phyloP scores from a whole-genome alignment of 331 rosid genomes.

The Prunus yedoensis region DNA sequence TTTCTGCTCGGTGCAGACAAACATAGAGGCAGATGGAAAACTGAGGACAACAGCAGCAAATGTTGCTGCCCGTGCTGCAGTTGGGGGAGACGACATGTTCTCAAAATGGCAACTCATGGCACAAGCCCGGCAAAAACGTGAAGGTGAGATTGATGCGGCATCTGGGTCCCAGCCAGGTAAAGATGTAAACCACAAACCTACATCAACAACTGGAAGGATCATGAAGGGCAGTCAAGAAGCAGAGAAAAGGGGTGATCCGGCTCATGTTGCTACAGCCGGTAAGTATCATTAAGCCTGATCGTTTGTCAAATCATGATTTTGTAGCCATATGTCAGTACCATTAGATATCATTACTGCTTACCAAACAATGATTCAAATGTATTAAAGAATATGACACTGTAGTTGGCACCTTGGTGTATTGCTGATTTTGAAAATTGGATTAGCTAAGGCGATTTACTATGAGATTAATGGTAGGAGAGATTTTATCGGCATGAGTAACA shows the following conservation, averaged over 20 bases:
- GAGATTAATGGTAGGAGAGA: neutral
- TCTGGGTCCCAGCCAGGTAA: constrained; percentile 63
- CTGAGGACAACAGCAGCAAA: constrained; percentile 88
- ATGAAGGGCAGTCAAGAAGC: constrained; percentile 51
- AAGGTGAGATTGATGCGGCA: constrained; percentile 57
- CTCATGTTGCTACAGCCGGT: constrained; percentile 43
- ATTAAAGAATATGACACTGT: neutral
- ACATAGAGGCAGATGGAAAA: constrained; percentile 74
- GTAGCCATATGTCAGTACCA: constrained; percentile 8
- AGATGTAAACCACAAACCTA: constrained; percentile 51
- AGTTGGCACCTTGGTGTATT: neutral
- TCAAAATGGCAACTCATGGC: constrained; percentile 93
- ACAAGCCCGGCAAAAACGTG: constrained; percentile 77
- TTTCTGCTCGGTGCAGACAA: constrained; percentile 35
- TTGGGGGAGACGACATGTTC: constrained; percentile 89
- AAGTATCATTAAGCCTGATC: constrained; percentile 23
- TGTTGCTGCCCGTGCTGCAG: constrained; percentile 89
- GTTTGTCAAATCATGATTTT: constrained; percentile 3
- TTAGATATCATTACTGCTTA: neutral
- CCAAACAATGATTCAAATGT: neutral
- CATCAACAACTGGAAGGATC: constrained; percentile 52
- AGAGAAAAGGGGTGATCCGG: constrained; percentile 41
- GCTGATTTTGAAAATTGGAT: neutral
- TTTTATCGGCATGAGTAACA: neutral
- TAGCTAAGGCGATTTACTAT: neutral